Evolutionary conservation across 768 basidiomycete genomes (phyloP), one percentile per base, ranked within the genome.

Genomic region (Gyrodon lividus): DNA sequence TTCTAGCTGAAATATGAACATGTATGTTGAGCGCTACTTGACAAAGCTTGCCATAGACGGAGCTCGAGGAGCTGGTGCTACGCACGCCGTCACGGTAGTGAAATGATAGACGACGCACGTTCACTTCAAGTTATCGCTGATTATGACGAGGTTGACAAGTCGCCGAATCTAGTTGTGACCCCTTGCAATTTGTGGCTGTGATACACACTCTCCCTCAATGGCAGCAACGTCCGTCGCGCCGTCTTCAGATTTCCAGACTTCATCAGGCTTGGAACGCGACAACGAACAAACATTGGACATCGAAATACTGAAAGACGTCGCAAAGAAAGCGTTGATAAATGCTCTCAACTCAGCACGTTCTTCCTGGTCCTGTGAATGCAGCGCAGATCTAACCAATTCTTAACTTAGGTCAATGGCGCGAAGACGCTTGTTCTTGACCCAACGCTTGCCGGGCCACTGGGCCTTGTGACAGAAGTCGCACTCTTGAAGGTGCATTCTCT

Each of bases 361-460:
- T 35, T 45, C 12, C 20, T 19, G 13, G 24, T 41, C 24, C 37
- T n/a, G 9, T 42, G 6, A 22, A 8, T 6, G 16, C 20, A n/a
- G 37, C 17, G 31, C 33, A 7, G 12, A 16, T 19, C 56, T 64
- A 44, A 64, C 43, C 23, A 26, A 50, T 43, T 30, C 40, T 9
- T 28, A n/a, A 24, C 17, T 41, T 55, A 92, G 90, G 87, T 93
- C 8, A 91, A 88, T 70, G 95, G 95, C 14, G 87, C 89, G 40
- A 98, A 99, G 76, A 99, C 96, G 1, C 83, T 99, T 24, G 91
- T 98, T n/a, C 79, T 99, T 1, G 93, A 98, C 62, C 76, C 89
- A 4, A 77, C 85, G 3, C 74, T 98, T 12, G 88, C 93, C 1
- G 96, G 96, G 0, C 95, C 97, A 0, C 75, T 99, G 34, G 93